phyloP scores from a whole-genome alignment of 805 yeast genomes.

The Candida endomychidarum region DNA sequence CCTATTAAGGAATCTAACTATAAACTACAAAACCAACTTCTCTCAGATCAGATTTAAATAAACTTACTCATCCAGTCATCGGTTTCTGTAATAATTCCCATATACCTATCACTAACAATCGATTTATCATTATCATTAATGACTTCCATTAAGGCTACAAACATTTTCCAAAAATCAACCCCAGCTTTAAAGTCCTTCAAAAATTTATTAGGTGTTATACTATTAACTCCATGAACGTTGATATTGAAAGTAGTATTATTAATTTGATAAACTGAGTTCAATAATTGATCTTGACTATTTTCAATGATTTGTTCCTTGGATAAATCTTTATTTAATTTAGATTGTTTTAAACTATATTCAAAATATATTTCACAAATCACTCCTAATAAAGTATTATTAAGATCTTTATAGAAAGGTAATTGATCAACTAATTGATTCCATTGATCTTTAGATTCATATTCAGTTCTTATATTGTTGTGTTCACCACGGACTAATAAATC shows the following conservation, averaged over 20 bases:
- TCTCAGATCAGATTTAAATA: no score
- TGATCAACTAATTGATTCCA: slow-evolving; percentile 61
- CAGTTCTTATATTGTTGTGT: slow-evolving; percentile 49
- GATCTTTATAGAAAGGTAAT: slow-evolving; percentile 58
- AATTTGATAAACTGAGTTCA: slow-evolving; percentile 38
- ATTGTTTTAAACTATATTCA: slow-evolving; percentile 37
- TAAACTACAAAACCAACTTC: no score
- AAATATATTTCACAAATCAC: slow-evolving; percentile 56
- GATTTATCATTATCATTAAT: slow-evolving; percentile 27
- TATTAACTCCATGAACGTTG: slow-evolving; percentile 41
- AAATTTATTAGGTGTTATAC: slow-evolving; percentile 33
- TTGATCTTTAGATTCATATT: slow-evolving; percentile 38
- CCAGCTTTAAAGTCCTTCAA: slow-evolving; percentile 32
- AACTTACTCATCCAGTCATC: slow-evolving; percentile 31
- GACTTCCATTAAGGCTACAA: slow-evolving; percentile 26
- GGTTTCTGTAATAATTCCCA: slow-evolving; percentile 24
- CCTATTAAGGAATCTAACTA: no score
- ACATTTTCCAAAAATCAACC: slow-evolving; percentile 35
- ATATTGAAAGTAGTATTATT: slow-evolving; percentile 39
- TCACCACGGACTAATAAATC: slow-evolving; percentile 48
- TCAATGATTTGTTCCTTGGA: slow-evolving; percentile 28
- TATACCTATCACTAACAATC: slow-evolving; percentile 25
- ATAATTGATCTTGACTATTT: slow-evolving; percentile 30
- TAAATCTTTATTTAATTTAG: slow-evolving; percentile 20
- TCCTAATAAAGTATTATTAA: slow-evolving; percentile 65